These are phyloP conservation scores for Cercis canadensis DNA, from an alignment of 306 rosid species.

Conservation along the genomic window DNA sequence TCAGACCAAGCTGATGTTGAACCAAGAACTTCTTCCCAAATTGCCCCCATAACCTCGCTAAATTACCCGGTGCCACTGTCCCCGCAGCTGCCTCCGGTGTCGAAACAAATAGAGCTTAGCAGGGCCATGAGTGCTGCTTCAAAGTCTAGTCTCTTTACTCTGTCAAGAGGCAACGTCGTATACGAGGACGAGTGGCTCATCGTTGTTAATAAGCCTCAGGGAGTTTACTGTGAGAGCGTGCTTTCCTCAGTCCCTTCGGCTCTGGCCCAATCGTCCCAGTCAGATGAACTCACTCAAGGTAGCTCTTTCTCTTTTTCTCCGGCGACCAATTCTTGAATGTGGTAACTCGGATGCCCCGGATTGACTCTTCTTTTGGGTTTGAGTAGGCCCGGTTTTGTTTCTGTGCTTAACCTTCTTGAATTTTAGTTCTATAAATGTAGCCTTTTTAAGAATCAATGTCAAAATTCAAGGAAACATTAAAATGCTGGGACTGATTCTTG, in stretches of 20 bases:
- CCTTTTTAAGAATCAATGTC: not conserved
- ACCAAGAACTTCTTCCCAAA: conserved; percentile 43
- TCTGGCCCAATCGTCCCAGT: conserved; percentile 25
- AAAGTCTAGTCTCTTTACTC: conserved; percentile 58
- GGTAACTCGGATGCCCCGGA: too few relatives aligned
- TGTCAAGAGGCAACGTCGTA: conserved; percentile 52
- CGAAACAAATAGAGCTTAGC: conserved; percentile 72
- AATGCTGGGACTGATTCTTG: too few relatives aligned
- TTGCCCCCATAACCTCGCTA: conserved; percentile 17
- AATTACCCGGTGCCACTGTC: conserved; percentile 80
- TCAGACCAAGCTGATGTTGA: conserved; percentile 26
- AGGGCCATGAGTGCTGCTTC: conserved; percentile 79
- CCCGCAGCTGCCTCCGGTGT: conserved; percentile 70
- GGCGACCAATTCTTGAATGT: too few relatives aligned
- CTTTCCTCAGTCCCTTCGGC: conserved; percentile 55
- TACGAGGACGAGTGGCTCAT: conserved; percentile 74
- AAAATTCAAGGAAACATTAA: too few relatives aligned
- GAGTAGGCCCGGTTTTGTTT: not conserved
- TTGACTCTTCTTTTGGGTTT: not conserved
- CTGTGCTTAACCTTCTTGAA: not conserved
- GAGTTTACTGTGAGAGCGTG: conserved; percentile 72
- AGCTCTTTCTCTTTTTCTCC: not conserved
- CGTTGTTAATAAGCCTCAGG: conserved; percentile 42
- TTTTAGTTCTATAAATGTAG: too few relatives aligned
- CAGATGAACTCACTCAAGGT: too few relatives aligned